Base-by-base conservation (phyloP, 1,284 basidiomycete species). In the Cryptococcus sp. region DNA sequence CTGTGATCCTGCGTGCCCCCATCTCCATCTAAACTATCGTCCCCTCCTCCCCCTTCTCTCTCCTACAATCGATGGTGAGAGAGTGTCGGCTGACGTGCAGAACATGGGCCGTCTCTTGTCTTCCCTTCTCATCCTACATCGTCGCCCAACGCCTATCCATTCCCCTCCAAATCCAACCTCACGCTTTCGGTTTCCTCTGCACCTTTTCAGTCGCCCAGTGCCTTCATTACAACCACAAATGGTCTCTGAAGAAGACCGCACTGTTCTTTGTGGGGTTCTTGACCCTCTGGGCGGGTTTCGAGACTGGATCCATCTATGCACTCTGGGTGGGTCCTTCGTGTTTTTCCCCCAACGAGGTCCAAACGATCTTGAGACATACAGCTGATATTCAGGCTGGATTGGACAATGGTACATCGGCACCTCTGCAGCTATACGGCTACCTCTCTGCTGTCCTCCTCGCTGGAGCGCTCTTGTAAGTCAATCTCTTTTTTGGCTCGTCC, bases 91-190 rank as follows among this genome's bases (percentile, higher is more conserved):
- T 31, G 28, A 31, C 28, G n/a, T 7, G n/a, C 34, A 36, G 34
- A 36, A 36, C 34, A 36, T 36, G 34, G 34, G 34, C 18, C 7
- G 34, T 36, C 6, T 36, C 34, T 7, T 36, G 78, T 0, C 68
- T 79, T 6, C 82, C 84, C 56, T 74, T 87, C 18, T 85, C 84
- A n/a, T 77, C 82, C 12, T 90, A 89, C 59, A 75, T 75, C 23
- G 77, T 88, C 41, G 74, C 82, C 0, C 81, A 85, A 60, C 71
- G 81, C 51, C 74, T 87, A 47, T 87, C 84, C 60, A 79, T 88
- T 23, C 86, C 86, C 1, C 77, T 78, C 25, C 71, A 73, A 46
- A 57, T 87, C 2, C 86, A 90, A 63, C 86, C 86, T 2, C 86
- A 89, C 59, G 63, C 84, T 0, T 86, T 89, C 59, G 80, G 80